Conservation (phyloP, 495 filamentous ascomycete genomes). For the Penicillium psychrofluorescens region DNA sequence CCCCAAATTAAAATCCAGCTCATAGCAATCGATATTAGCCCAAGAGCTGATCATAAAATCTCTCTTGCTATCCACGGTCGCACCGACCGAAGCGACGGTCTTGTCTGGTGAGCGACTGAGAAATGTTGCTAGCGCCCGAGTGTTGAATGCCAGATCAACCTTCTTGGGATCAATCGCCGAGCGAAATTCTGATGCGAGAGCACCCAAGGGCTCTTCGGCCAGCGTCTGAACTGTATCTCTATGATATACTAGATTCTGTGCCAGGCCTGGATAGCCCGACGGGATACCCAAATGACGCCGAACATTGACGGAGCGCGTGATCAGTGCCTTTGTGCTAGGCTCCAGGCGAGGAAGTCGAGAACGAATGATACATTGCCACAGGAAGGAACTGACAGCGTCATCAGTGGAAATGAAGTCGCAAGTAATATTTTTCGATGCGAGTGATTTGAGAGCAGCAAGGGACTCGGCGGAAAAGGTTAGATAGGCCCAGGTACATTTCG, state of each 20-base stretch:
- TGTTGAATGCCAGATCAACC: conserved; percentile 22
- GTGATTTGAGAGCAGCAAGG: conserved; percentile 32
- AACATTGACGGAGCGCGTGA: conserved; percentile 46
- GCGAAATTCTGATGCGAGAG: conserved; percentile 38
- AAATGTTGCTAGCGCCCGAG: conserved; percentile 35
- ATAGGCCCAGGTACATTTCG: conserved; percentile 31
- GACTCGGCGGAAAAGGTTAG: conserved; percentile 27
- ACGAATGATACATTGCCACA: conserved; percentile 45
- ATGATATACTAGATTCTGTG: conserved; percentile 35
- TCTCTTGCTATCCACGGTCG: conserved; percentile 18
- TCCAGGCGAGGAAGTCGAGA: conserved; percentile 33
- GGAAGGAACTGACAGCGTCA: conserved; percentile 45
- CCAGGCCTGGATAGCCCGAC: conserved; percentile 34
- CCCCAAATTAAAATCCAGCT: conserved; percentile 40
- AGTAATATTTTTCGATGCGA: conserved; percentile 22
- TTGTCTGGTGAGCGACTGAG: conserved; percentile 27
- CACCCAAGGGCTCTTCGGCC: conserved; percentile 25
- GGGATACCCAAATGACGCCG: conserved; percentile 38
- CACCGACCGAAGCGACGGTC: conserved; percentile 15
- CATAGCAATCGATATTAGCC: conserved; percentile 38
- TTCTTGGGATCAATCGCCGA: conserved; percentile 30
- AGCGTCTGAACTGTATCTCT: conserved; percentile 22
- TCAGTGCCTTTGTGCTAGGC: conserved; percentile 17
- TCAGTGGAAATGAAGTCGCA: conserved; percentile 40
- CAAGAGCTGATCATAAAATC: conserved; percentile 50